Evolutionary conservation across 2,329 filamentous ascomycete genomes (phyloP).

Genomic region (Neofusicoccum umdonicola): DNA sequence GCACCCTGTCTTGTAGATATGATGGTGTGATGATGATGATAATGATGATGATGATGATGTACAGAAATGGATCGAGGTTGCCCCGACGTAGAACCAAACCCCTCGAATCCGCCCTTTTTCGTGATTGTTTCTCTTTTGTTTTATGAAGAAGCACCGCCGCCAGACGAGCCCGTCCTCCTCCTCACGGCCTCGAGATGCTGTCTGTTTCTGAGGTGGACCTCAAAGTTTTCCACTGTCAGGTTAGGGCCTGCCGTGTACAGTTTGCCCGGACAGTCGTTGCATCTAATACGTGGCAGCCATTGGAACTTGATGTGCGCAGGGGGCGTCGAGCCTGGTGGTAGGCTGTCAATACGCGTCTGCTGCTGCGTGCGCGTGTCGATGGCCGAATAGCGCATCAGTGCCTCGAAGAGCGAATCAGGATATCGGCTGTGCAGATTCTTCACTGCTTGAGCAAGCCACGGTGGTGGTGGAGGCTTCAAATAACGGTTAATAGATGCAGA

Average conservation of each 20-base stretch:
- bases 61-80: slow-evolving; percentile 1
- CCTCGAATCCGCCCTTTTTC: background rate
- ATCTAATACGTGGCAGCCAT: slow-evolving; percentile 86
- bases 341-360: slow-evolving; percentile 55
- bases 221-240: slow-evolving; percentile 83
- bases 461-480: slow-evolving; percentile 73
- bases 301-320: slow-evolving; percentile 70
- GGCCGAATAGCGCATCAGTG: slow-evolving; percentile 84
- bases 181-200: slow-evolving; percentile 54
- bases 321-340: slow-evolving; percentile 48
- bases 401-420: slow-evolving; percentile 80
- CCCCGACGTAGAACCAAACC: background rate
- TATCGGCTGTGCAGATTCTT: slow-evolving; percentile 67
- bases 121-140: background rate
- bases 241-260: slow-evolving; percentile 88
- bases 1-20: slow-evolving; percentile 2
- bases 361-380: slow-evolving; percentile 70
- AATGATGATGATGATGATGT: background rate
- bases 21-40: background rate
- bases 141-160: background rate
- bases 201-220: slow-evolving; percentile 85
- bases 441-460: slow-evolving; percentile 79
- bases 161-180: slow-evolving; percentile 25
- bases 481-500: background rate
- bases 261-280: slow-evolving; percentile 89